phyloP scores from a whole-genome alignment of 2,329 filamentous ascomycete genomes.

The Stachybotrys elegans region DNA sequence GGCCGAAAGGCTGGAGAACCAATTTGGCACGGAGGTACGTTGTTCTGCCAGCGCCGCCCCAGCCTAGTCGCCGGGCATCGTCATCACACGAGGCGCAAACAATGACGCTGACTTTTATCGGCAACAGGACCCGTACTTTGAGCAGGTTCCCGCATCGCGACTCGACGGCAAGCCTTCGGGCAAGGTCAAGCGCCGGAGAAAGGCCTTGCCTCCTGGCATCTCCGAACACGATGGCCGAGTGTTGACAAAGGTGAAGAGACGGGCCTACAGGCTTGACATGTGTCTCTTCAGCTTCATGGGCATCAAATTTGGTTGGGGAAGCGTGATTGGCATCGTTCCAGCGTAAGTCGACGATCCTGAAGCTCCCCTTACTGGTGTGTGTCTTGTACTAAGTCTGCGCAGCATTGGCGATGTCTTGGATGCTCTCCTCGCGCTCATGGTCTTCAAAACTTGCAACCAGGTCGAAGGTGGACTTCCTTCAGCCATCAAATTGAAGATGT shows the following conservation, averaged over 20 bases:
- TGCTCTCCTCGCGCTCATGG: constrained; percentile 66
- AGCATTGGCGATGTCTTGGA: constrained; percentile 75
- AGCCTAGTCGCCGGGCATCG: too few relatives aligned
- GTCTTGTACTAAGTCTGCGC: constrained; percentile 12
- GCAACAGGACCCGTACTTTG: constrained; percentile 81
- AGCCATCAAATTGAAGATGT: constrained; percentile 63
- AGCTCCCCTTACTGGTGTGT: not conserved
- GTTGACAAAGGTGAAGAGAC: constrained; percentile 78
- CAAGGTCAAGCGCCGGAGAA: constrained; percentile 79
- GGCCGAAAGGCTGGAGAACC: constrained; percentile 51
- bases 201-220: constrained; percentile 77
- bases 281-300: constrained; percentile 76
- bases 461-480: constrained; percentile 72
- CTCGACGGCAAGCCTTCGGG: constrained; percentile 58
- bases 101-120: constrained; percentile 21
- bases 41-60: constrained; percentile 1
- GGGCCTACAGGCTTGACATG: constrained; percentile 83
- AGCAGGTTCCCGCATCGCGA: constrained; percentile 70
- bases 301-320: constrained; percentile 83
- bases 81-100: too few relatives aligned
- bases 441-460: constrained; percentile 66
- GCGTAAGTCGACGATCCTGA: constrained; percentile 52
- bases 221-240: constrained; percentile 76
- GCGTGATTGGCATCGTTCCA: constrained; percentile 79
- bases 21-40: constrained; percentile 51